Evolutionary conservation across 805 yeast species (phyloP).

Genomic region (Maudiozyma saulgeensis): DNA sequence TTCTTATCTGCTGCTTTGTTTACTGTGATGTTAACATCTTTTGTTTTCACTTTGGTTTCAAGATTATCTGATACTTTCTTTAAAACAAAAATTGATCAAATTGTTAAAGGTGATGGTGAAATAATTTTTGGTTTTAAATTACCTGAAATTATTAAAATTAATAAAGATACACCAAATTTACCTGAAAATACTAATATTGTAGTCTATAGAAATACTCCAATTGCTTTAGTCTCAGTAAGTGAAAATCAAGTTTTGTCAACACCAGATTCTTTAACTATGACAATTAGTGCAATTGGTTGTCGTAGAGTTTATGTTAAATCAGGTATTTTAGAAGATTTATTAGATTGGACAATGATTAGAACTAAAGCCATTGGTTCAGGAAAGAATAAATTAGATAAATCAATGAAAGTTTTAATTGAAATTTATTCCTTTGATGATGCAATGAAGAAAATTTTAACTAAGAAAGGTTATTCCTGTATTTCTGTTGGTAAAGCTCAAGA

Average conservation of each 20-base stretch:
- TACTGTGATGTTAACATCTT: conserved; percentile 29
- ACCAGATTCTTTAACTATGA: conserved; percentile 37
- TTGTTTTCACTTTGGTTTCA: conserved; percentile 34
- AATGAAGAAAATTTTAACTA: conserved; percentile 31
- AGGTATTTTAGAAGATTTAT: conserved; percentile 53
- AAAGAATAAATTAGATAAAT: conserved; percentile 21
- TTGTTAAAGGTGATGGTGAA: conserved; percentile 30
- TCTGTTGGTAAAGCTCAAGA: conserved; percentile 21
- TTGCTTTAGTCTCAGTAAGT: conserved; percentile 47
- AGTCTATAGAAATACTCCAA: conserved; percentile 60
- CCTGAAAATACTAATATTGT: conserved; percentile 41
- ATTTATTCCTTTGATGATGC: conserved; percentile 43
- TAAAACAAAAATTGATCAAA: conserved; percentile 30
- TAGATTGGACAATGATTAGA: conserved; percentile 50
- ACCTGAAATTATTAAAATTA: background rate
- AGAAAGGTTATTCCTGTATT: conserved; percentile 37
- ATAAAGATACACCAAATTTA: background rate
- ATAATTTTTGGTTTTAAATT: conserved; percentile 3
- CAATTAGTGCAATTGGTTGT: conserved; percentile 50
- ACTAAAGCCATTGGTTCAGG: conserved; percentile 34
- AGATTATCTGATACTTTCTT: conserved; percentile 41
- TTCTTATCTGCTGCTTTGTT: conserved; percentile 32
- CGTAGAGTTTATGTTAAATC: conserved; percentile 58
- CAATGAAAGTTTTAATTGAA: conserved; percentile 37
- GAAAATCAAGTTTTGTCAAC: conserved; percentile 35